Evolutionary conservation across 78 protist genomes (phyloP).

Genomic region (Speleostelium caveatum): DNA sequence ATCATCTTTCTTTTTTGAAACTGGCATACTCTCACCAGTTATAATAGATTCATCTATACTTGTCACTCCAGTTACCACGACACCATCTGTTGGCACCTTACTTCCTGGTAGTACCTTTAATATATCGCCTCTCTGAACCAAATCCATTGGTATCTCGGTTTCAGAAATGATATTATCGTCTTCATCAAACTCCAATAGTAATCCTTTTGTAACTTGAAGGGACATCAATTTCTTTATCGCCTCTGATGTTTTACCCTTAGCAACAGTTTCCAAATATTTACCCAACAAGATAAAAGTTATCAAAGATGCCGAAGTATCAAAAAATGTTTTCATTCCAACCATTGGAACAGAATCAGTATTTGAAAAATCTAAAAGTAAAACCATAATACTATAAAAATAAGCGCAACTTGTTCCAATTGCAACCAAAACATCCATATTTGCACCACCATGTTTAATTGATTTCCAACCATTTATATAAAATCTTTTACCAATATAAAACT

Average conservation of each 20-base stretch:
- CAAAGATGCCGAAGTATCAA: slow-evolving; percentile 83
- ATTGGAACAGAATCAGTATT: neutral
- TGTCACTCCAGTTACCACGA: slow-evolving; percentile 63
- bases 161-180: slow-evolving; percentile 41
- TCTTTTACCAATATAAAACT: slow-evolving; percentile 80
- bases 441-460: slow-evolving; percentile 83
- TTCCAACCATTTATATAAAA: slow-evolving; percentile 85
- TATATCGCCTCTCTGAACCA: slow-evolving; percentile 87
- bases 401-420: slow-evolving; percentile 92
- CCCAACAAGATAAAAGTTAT: slow-evolving; percentile 94
- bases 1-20: slow-evolving; percentile 81
- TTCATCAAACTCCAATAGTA: slow-evolving; percentile 22
- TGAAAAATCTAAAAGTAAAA: slow-evolving; percentile 38
- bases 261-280: slow-evolving; percentile 89
- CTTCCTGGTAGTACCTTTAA: slow-evolving; percentile 91
- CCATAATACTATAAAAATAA: slow-evolving; percentile 85
- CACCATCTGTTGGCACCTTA: slow-evolving; percentile 89
- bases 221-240: slow-evolving; percentile 85
- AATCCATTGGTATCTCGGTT: slow-evolving; percentile 58
- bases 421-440: slow-evolving; percentile 96
- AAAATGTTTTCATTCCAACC: slow-evolving; percentile 71
- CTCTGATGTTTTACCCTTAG: slow-evolving; percentile 91
- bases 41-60: slow-evolving; percentile 93
- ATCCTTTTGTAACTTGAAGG: slow-evolving; percentile 83
- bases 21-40: slow-evolving; percentile 96